Percentiles rank a stretch among this genome's conserved stretches.
These are phyloP conservation scores for Boeremia lycopersici DNA, from an alignment of 2,329 filamentous ascomycete species.

Conservation along the genomic window DNA sequence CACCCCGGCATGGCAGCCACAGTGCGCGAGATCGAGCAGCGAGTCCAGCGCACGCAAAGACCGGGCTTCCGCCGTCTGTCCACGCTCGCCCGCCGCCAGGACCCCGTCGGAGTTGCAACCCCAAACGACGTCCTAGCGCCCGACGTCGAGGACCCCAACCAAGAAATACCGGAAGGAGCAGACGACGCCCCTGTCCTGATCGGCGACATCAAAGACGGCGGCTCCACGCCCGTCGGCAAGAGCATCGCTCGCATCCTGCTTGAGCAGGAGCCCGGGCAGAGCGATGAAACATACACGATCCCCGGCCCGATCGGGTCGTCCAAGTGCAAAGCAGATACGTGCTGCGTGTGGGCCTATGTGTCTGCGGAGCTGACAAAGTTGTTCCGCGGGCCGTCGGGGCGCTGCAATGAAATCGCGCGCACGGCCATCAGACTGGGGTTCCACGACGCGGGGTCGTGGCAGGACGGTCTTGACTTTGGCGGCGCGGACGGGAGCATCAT, in stretches of 20 bases:
- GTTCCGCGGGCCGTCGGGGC: conserved; percentile 28
- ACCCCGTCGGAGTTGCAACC: background rate
- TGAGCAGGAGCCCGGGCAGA: conserved; percentile 19
- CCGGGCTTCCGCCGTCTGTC: background rate
- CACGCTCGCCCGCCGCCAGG: background rate
- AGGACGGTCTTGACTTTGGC: conserved; percentile 24
- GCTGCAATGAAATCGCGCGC: conserved; percentile 34
- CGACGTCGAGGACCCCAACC: background rate
- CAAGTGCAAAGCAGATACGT: conserved; percentile 32
- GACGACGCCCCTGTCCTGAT: conserved; percentile 25
- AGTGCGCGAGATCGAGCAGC: conserved; percentile 11
- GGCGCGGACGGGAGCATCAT: conserved; percentile 37
- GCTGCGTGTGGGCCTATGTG: conserved; percentile 34
- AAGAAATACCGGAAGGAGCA: conserved; percentile 14
- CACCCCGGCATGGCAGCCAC: conserved; percentile 25
- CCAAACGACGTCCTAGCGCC: background rate
- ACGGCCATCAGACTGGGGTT: conserved; percentile 34
- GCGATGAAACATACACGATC: conserved; percentile 8
- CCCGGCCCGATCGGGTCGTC: conserved; percentile 14
- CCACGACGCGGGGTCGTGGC: conserved; percentile 38
- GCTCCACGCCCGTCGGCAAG: conserved; percentile 21
- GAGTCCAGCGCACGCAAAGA: background rate
- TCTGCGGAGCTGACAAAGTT: conserved; percentile 18
- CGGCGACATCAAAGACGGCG: conserved; percentile 30
- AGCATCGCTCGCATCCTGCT: conserved; percentile 29